Base-by-base conservation (phyloP, 164 flowering plant genomes). In the Dillenia turbinata region DNA sequence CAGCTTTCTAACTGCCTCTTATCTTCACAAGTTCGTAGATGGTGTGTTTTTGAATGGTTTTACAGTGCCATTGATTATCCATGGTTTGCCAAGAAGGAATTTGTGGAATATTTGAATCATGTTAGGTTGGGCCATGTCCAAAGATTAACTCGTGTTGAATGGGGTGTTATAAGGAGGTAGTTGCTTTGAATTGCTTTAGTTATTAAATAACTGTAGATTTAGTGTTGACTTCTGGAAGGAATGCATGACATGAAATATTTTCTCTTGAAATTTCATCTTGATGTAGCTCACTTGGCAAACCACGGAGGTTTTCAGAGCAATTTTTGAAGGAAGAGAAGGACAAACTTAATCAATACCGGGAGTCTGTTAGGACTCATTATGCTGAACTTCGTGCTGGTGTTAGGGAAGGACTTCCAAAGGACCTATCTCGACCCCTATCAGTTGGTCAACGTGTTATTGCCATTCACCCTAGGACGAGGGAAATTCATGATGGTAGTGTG, bases 151-250 rank as follows among this genome's bases (percentile, higher is more conserved):
- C 96, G 94, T 71, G 88, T 85, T 47, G 99, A 92, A 64, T 95
- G 97, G 99, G 89, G 94, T 73, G 96, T 95, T 69, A 92, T 95
- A 73, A 77, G 90, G 79, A 90, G 97, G 99, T 91, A 75, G 49
- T 44, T 10, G 56, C 40, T 51, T 56, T n/a, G 0, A 26, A 22
- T 48, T 61, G 17, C 43, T 44, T 17, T 46, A 8, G 10, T 16
- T 46, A 44, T 12, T 49, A 52, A 26, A 15, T 58, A 22, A 48
- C 33, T 48, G 11, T n/a, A 58, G 40, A 47, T 16, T n/a, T 53
- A 11, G 17, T 33, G 51, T 12, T 6, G 49, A 13, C 49, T 60
- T 15, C 9, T 19, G 48, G 24, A 24, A 52, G 17, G 12, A 14
- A 11, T 33, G 40, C 7, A 33, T 33, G 40, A 33, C 40, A 4